phyloP scores from a whole-genome alignment of 805 yeast species.

The Lipomyces spencermartinsiae region DNA sequence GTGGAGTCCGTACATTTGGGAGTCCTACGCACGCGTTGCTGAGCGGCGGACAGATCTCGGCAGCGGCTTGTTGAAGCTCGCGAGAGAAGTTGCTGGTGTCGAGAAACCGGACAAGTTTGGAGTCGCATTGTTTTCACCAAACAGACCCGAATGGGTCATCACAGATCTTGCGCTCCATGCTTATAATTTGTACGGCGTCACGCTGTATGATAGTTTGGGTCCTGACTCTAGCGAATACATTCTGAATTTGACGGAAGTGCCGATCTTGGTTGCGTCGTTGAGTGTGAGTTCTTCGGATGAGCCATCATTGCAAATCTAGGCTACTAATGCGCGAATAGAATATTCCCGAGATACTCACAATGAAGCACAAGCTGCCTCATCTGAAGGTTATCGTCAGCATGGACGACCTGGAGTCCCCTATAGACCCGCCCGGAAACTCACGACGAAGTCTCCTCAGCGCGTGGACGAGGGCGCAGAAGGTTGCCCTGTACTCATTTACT shows the following conservation, averaged over 20 bases:
- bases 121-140: constrained; percentile 62
- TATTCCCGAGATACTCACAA: constrained; percentile 54
- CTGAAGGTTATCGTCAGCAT: constrained; percentile 63
- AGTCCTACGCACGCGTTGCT: constrained; percentile 53
- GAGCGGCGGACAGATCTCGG: constrained; percentile 58
- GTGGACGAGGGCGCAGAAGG: constrained; percentile 24
- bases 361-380: constrained; percentile 52
- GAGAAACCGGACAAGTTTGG: constrained; percentile 53
- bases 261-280: constrained; percentile 62
- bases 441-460: constrained; percentile 48
- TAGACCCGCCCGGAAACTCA: constrained; percentile 41
- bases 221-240: constrained; percentile 68
- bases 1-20: constrained; percentile 54
- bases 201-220: constrained; percentile 62
- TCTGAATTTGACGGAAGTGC: constrained; percentile 64
- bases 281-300: constrained; percentile 40
- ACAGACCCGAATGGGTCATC: constrained; percentile 71
- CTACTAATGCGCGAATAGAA: constrained; percentile 44
- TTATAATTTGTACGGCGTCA: constrained; percentile 59
- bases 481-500: constrained; percentile 29
- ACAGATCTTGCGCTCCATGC: constrained; percentile 71
- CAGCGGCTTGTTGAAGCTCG: constrained; percentile 56
- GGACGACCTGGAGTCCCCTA: constrained; percentile 52
- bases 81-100: constrained; percentile 43
- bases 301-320: neutral